A percentile compares a stretch with the other conserved stretches of the same genome.
phyloP scores from a whole-genome alignment of 2,329 filamentous ascomycete species.

The Xylariaceae sp. region DNA sequence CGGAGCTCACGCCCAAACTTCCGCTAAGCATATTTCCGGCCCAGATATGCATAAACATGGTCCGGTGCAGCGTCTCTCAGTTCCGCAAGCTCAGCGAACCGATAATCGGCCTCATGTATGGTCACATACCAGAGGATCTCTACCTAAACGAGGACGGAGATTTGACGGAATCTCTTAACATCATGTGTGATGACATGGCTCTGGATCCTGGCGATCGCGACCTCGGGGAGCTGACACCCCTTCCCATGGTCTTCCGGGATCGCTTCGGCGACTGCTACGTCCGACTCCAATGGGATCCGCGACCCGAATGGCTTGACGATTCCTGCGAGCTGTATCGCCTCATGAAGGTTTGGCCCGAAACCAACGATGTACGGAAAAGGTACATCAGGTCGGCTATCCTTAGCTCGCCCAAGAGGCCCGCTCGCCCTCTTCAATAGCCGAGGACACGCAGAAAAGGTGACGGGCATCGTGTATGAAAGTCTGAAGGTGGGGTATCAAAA shows the following conservation, averaged over 20 bases:
- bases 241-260: conserved; percentile 20
- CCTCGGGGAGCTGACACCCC: conserved; percentile 11
- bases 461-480: too few relatives aligned
- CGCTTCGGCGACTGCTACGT: conserved; percentile 28
- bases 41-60: conserved; percentile 22
- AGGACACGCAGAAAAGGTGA: too few relatives aligned
- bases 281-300: conserved; percentile 4
- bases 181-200: conserved; percentile 16
- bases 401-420: conserved; percentile 23
- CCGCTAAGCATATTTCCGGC: conserved; percentile 15
- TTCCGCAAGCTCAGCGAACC: conserved; percentile 8
- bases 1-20: conserved; percentile 21
- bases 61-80: conserved; percentile 12
- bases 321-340: conserved; percentile 14
- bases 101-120: conserved; percentile 16
- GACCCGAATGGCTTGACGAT: conserved; percentile 1
- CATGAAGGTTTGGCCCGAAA: conserved; percentile 24
- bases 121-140: conserved; percentile 5
- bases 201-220: conserved; percentile 11
- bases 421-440: conserved; percentile 2
- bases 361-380: conserved; percentile 17
- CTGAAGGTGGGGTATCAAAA: too few relatives aligned
- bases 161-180: too few relatives aligned
- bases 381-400: conserved; percentile 26
- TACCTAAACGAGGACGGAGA: too few relatives aligned